phyloP scores from a whole-genome alignment of 257 asterid species.

The Scutellaria barbata region DNA sequence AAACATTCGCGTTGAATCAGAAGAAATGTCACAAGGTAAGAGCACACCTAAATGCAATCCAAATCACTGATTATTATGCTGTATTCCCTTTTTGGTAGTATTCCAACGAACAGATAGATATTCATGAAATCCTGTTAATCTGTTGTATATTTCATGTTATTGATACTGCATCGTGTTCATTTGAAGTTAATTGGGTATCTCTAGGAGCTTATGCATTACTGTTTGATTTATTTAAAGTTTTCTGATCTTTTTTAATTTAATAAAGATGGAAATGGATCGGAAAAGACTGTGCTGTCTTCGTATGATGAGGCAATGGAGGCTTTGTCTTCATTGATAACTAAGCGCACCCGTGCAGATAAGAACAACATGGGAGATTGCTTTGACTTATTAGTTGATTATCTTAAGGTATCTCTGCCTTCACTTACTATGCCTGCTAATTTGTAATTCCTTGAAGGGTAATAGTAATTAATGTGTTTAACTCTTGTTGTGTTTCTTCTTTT shows the following conservation, averaged over 20 bases:
- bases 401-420: slow-evolving; percentile 56
- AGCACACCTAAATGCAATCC: slow-evolving; percentile 22
- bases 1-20: slow-evolving; percentile 19
- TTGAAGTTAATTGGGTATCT: slow-evolving; percentile 9
- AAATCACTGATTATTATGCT: slow-evolving; percentile 11
- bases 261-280: slow-evolving; percentile 52
- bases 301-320: slow-evolving; percentile 98
- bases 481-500: slow-evolving; percentile 27
- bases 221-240: slow-evolving; percentile 8
- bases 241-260: slow-evolving; percentile 18
- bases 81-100: neutral
- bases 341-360: slow-evolving; percentile 93
- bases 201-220: neutral
- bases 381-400: slow-evolving; percentile 75
- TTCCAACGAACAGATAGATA: neutral
- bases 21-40: slow-evolving; percentile 49
- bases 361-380: slow-evolving; percentile 82
- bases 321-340: slow-evolving; percentile 82
- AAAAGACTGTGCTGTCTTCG: slow-evolving; percentile 43
- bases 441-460: neutral
- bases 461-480: neutral
- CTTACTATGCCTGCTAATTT: neutral
- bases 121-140: neutral
- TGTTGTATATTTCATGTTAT: neutral
- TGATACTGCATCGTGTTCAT: slow-evolving; percentile 10